Evolutionary conservation across 2,329 filamentous ascomycete genomes (phyloP).

Genomic region (Paecilomyces sp.): DNA sequence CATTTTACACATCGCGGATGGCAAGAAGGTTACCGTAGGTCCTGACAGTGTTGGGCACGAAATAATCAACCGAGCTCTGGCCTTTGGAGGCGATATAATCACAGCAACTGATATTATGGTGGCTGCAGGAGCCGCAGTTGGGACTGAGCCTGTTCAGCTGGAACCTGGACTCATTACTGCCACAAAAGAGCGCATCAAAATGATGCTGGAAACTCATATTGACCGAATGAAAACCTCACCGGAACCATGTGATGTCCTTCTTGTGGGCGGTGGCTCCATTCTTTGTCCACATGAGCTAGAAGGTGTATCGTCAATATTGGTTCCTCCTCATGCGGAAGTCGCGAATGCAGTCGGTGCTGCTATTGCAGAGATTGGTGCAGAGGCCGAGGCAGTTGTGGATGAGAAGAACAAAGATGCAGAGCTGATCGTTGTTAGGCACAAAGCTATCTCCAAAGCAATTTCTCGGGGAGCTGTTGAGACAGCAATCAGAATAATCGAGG

Average conservation of each 20-base stretch:
- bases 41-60: conserved; percentile 58
- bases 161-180: conserved; percentile 18
- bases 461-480: not conserved
- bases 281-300: conserved; percentile 49
- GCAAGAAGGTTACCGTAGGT: conserved; percentile 42
- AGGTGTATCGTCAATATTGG: conserved; percentile 51
- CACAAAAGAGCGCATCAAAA: conserved; percentile 38
- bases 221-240: conserved; percentile 59
- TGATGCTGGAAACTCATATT: conserved; percentile 49
- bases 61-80: conserved; percentile 45
- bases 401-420: not conserved
- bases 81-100: conserved; percentile 50
- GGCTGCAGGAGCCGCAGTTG: conserved; percentile 18
- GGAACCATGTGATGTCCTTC: conserved; percentile 51
- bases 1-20: conserved; percentile 24
- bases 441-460: not conserved
- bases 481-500: conserved; percentile 15
- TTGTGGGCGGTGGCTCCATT: conserved; percentile 58
- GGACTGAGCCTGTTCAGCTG: conserved; percentile 3
- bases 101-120: conserved; percentile 55
- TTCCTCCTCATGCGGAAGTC: conserved; percentile 51
- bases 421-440: not conserved
- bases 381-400: not conserved
- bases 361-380: conserved; percentile 37
- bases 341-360: conserved; percentile 61